These are phyloP conservation scores for Ormosia semicastrata DNA, from an alignment of 306 rosid species.

Conservation along the genomic window DNA sequence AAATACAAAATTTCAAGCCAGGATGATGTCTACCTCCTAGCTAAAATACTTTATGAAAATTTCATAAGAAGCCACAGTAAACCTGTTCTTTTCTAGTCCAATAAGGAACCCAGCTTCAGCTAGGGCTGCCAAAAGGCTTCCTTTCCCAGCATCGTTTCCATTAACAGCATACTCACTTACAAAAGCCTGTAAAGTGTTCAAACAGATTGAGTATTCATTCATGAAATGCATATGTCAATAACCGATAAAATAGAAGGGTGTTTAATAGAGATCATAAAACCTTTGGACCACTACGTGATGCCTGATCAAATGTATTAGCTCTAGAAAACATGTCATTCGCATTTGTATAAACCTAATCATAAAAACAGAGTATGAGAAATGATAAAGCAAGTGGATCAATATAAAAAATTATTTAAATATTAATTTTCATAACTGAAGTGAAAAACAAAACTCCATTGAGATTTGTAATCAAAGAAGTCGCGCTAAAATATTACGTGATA, in stretches of 20 bases:
- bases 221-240: neutral
- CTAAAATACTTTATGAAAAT: neutral
- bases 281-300: slow-evolving; percentile 55
- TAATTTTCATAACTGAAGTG: neutral
- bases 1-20: neutral
- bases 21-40: neutral
- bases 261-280: slow-evolving; percentile 18
- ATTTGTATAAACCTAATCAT: slow-evolving; percentile 63
- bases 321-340: slow-evolving; percentile 70
- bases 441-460: neutral
- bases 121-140: slow-evolving; percentile 81
- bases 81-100: slow-evolving; percentile 93
- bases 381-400: neutral
- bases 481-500: slow-evolving; percentile 65
- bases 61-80: slow-evolving; percentile 2
- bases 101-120: slow-evolving; percentile 91
- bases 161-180: slow-evolving; percentile 97
- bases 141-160: slow-evolving; percentile 68
- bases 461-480: slow-evolving; percentile 16
- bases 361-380: slow-evolving; percentile 25
- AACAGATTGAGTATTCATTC: slow-evolving; percentile 4
- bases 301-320: slow-evolving; percentile 48
- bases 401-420: neutral
- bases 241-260: neutral
- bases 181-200: slow-evolving; percentile 65